These are phyloP conservation scores for Auricularia sp. DNA, from an alignment of 768 basidiomycete species.

Conservation along the genomic window DNA sequence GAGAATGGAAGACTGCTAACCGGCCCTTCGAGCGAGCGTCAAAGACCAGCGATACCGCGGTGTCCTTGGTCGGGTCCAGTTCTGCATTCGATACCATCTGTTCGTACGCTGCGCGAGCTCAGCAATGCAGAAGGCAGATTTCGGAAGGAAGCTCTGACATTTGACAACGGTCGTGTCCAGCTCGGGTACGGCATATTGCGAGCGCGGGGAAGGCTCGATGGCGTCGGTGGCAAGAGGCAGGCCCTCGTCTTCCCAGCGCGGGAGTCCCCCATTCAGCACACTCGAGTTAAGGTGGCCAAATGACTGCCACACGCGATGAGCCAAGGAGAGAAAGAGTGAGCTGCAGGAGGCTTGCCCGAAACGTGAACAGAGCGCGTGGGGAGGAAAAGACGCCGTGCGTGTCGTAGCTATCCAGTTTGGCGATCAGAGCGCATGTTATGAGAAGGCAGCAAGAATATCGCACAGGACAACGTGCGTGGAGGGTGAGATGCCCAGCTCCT, in stretches of 20 bases:
- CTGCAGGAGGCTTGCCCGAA: slow-evolving; percentile 35
- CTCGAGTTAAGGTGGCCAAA: slow-evolving; percentile 84
- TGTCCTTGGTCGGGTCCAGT: slow-evolving; percentile 31
- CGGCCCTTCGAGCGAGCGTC: slow-evolving; percentile 83
- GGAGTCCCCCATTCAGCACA: slow-evolving; percentile 88
- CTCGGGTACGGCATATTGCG: slow-evolving; percentile 41
- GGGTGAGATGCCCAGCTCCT: slow-evolving; percentile 59
- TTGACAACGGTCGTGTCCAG: slow-evolving; percentile 42
- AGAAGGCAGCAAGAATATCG: slow-evolving; percentile 12
- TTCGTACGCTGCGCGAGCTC: slow-evolving; percentile 51
- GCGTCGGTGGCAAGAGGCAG: slow-evolving; percentile 36
- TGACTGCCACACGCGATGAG: slow-evolving; percentile 22
- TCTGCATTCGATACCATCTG: slow-evolving; percentile 66
- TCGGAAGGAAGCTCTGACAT: slow-evolving; percentile 28
- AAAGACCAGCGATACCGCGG: slow-evolving; percentile 57
- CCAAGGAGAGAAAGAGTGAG: not conserved
- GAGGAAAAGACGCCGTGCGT: slow-evolving; percentile 83
- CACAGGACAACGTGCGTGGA: slow-evolving; percentile 77
- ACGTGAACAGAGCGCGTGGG: slow-evolving; percentile 89
- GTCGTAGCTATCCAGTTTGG: slow-evolving; percentile 57
- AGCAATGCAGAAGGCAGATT: not conserved
- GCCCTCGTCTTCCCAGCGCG: slow-evolving; percentile 65
- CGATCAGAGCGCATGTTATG: slow-evolving; percentile 3
- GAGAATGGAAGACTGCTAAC: slow-evolving; percentile 28
- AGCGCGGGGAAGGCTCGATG: slow-evolving; percentile 2